Conservation (phyloP, 495 filamentous ascomycete genomes). For the Neurospora tetraspora region DNA sequence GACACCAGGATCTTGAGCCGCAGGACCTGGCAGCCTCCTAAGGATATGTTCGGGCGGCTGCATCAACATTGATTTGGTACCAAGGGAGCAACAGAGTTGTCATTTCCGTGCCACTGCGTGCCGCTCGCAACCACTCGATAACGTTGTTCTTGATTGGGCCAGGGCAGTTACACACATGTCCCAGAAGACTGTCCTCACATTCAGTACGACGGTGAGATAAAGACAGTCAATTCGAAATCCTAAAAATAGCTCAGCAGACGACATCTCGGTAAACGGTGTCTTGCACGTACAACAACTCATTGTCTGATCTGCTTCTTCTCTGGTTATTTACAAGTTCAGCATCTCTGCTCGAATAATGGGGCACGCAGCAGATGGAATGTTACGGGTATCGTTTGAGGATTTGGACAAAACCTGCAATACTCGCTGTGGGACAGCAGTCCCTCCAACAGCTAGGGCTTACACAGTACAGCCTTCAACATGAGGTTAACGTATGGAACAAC, state of each 20-base stretch:
- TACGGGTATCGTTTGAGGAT: not conserved
- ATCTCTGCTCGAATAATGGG: not conserved
- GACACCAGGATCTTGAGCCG: not conserved
- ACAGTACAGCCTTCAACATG: not conserved
- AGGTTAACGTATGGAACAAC: not conserved
- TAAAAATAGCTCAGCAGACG: not conserved
- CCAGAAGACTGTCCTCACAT: not conserved
- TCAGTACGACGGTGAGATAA: not conserved
- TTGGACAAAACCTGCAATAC: not conserved
- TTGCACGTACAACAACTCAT: not conserved
- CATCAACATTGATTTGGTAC: conserved; percentile 6
- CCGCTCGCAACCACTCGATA: conserved; percentile 13
- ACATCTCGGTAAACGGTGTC: not conserved
- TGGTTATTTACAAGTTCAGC: not conserved
- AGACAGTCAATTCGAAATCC: conserved; percentile 1
- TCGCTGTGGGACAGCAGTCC: not conserved
- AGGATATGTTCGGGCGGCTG: not conserved
- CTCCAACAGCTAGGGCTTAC: not conserved
- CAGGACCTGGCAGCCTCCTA: conserved; percentile 2
- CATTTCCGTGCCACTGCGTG: conserved; percentile 14
- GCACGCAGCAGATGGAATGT: not conserved
- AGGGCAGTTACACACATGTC: not conserved
- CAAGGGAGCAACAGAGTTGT: conserved; percentile 5
- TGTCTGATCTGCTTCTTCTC: not conserved
- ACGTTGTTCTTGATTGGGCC: conserved; percentile 3